Conservation (phyloP, 2,329 filamentous ascomycete species). For the Truncatella angustata region DNA sequence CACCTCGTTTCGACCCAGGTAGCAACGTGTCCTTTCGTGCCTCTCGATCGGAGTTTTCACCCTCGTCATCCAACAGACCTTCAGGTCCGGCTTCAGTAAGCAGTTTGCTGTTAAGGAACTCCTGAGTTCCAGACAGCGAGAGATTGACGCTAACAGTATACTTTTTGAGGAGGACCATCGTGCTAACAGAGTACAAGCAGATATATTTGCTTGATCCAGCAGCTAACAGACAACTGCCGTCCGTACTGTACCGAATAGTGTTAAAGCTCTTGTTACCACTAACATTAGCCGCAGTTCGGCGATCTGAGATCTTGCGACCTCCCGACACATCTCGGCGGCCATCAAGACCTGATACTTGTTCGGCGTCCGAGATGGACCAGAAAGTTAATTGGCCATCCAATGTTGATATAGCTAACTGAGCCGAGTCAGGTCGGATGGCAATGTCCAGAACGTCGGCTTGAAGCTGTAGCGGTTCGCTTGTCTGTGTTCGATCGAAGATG, state of each 20-base stretch:
- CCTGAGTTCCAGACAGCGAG: constrained; percentile 93
- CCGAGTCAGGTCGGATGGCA: constrained; percentile 83
- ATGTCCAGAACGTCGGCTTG: constrained; percentile 88
- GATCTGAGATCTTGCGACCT: constrained; percentile 83
- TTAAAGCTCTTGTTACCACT: constrained; percentile 88
- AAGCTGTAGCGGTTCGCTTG: constrained; percentile 88
- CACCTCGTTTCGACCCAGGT: constrained; percentile 82
- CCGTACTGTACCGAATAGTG: constrained; percentile 85
- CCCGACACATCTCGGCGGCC: constrained; percentile 90
- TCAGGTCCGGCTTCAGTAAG: constrained; percentile 87
- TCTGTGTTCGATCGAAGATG: constrained; percentile 90
- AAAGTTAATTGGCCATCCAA: constrained; percentile 93
- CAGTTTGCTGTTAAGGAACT: constrained; percentile 90
- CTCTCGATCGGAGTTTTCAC: constrained; percentile 85
- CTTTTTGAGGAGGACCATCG: constrained; percentile 88
- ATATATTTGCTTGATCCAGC: constrained; percentile 98
- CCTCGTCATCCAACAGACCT: constrained; percentile 82
- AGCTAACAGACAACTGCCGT: constrained; percentile 86
- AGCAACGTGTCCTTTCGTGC: constrained; percentile 76
- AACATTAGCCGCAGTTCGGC: constrained; percentile 86
- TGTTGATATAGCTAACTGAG: constrained; percentile 87
- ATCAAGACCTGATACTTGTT: constrained; percentile 83
- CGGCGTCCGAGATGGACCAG: constrained; percentile 86
- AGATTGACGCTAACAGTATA: constrained; percentile 94
- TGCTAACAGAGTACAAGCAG: constrained; percentile 91